Base-by-base conservation (phyloP, 169 alveolate species). In the Gregarina niphandrodes region DNA sequence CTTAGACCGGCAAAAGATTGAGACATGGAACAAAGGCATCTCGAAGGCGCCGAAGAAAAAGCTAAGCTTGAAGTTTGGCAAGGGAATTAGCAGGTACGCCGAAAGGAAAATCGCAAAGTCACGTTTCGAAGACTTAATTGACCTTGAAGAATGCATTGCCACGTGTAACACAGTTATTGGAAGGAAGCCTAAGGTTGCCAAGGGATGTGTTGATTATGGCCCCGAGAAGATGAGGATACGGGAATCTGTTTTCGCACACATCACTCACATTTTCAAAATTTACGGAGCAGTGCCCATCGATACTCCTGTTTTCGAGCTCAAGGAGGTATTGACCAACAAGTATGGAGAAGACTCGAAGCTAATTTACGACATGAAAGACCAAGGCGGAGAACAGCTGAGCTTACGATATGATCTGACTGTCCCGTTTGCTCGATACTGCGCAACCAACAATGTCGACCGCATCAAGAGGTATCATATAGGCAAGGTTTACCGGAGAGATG, bases 251-350 rank as follows among this genome's bases (percentile, higher is more conserved):
- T 9, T 26, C 32, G n/a, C 9, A 9, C 9, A 26, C 12, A 70
- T 89, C 16, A 68, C 65, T 37, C 63, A 58, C 20, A 70, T 80
- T 4, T 86, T 83, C 55, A 69, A 73, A 54, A 60, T 65, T 38
- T 94, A 84, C 53, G 96, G 96, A 11, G 96, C 95, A 1, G 90
- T 72, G 18, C 94, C 82, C 53, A 83, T 86, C 18, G 97, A 89
- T 56, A 89, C 97, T 1, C 97, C 97, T 6, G 90, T 89, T 11
- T 86, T 89, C 51, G 96, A 89, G 64, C 77, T 84, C 21, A 73
- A 79, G 44, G 96, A 84, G 61, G 82, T 95, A 0, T 53, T 84
- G 29, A 64, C 73, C 37, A 91, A 91, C 5, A 89, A 89, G 57
- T 89, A 89, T 53, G 95, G 95, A 16, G 96, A 86, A 39, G 96